Evolutionary conservation across 2,329 filamentous ascomycete species (phyloP), one percentile per base, ranked within the genome.

Genomic region (Corynespora cassiicola): DNA sequence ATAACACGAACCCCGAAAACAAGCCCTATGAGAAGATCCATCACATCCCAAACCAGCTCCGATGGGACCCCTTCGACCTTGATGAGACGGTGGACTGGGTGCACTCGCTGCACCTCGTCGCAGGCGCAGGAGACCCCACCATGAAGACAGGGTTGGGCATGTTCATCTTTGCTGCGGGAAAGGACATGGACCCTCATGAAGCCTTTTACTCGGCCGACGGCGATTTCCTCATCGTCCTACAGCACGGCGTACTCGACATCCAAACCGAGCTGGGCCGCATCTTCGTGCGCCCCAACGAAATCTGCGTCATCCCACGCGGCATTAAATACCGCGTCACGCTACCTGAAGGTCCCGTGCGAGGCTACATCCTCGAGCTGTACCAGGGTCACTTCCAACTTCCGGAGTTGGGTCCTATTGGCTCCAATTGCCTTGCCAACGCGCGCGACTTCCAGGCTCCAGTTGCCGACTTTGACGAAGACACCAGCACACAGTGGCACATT

Each of bases 141-240:
- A 78, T 86, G 65, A 95, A 95, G 70, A 75, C 80, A 12, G 90
- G 90, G 0, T 56, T 95, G 26, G 90, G 87, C 15, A 90, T 94
- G 44, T 85, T 87, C 66, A 81, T 94, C 39, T 95, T 88, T 61
- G 85, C 87, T 1, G 88, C 86, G 0, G 88, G 87, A 14, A 85
- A 81, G 63, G 83, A 85, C 60, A 95, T 96, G 90, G 75, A 76
- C 31, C 71, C 76, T n/a, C 79, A 80, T 24, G 76, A 85, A 32
- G 88, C 88, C 0, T 95, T 91, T 65, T 95, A 92, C 75, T 91
- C 86, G 3, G 86, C 89, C 0, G 85, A 88, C 43, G 85, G 85
- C 11, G 84, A 87, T 58, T 78, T 84, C 44, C 69, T 87, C 35
- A 83, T 87, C 30, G 75, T 87, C 3, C 81, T 79, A 0, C 84